Evolutionary conservation across 2,329 filamentous ascomycete genomes (phyloP), one percentile per base, ranked within the genome.

Genomic region (Sporothrix pseudoabietina): DNA sequence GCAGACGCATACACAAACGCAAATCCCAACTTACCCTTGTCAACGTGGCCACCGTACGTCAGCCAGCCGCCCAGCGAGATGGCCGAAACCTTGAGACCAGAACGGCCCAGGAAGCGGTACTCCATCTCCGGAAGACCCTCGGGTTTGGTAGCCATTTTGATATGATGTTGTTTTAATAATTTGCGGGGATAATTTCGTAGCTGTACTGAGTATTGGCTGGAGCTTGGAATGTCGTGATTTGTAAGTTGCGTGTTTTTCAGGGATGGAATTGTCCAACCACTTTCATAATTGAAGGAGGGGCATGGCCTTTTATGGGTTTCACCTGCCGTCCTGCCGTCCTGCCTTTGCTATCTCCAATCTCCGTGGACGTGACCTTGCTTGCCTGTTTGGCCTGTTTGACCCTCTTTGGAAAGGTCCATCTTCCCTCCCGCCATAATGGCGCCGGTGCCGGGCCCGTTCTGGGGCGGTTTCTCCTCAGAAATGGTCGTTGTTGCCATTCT

Each of bases 41-140:
- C 79, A 14, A 79, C 77, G 71, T 80, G 78, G 16, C 79, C 79
- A 49, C 79, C 79, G 52, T 90, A 91, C 0, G 75, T 76, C 44
- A 76, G 72, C 75, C 88, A 89, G 65, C 87, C 85, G 49, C 88
- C 91, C 0, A 92, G 83, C 1, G 74, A 72, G 14, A 76, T 72
- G 16, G 75, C 75, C 19, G 75, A 76, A 19, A 76, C 75, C 44
- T 75, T 75, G 63, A 76, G 75, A 12, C 75, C 75, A 3, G 75
- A 74, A 4, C 72, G 72, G 69, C 72, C 72, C 7, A 74, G 69
- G 39, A 69, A 63, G 44, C 72, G 72, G 69, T 74, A 74, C 72
- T 74, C 72, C 72, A 74, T 74, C 32, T 74, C 72, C 10, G 75
- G 75, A 19, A 68, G 49, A 22, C 52, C 69, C 14, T 55, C 69